A percentile compares a stretch with the other conserved stretches of the same genome.
phyloP scores from a whole-genome alignment of 164 flowering plant species.

The Houttuynia cordata region DNA sequence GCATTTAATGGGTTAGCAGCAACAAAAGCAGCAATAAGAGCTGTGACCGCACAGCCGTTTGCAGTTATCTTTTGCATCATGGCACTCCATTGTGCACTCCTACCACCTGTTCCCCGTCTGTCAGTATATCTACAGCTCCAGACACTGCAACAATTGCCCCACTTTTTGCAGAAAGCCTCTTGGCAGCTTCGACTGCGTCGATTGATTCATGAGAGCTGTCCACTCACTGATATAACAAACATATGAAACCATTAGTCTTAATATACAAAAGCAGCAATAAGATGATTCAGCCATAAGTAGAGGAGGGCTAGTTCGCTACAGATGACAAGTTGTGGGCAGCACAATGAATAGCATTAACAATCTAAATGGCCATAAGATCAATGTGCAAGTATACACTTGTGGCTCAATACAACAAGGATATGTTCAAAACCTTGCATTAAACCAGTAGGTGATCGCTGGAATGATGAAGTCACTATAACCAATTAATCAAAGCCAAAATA shows the following conservation, averaged over 20 bases:
- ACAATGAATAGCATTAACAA: no score
- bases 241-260: not conserved
- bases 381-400: no score
- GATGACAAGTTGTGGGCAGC: no score
- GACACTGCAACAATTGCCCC: conserved; percentile 73
- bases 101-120: conserved; percentile 59
- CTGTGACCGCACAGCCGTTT: conserved; percentile 86
- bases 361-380: no score
- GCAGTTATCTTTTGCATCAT: conserved; percentile 84
- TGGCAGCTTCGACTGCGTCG: conserved; percentile 82
- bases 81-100: conserved; percentile 71
- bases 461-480: no score
- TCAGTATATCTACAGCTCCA: conserved; percentile 78
- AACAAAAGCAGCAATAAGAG: conserved; percentile 82
- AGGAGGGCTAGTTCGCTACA: no score
- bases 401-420: no score
- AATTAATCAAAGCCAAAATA: no score
- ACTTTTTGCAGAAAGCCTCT: conserved; percentile 44
- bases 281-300: no score
- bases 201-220: conserved; percentile 67
- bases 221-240: conserved; percentile 37
- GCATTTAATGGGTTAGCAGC: conserved; percentile 49
- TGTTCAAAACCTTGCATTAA: no score
- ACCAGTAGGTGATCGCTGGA: no score
- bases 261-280: no score